Percentiles rank a stretch among this genome's conserved stretches.
These are phyloP conservation scores for Tephrocybe sp. DNA, from an alignment of 768 basidiomycete species.

Conservation along the genomic window DNA sequence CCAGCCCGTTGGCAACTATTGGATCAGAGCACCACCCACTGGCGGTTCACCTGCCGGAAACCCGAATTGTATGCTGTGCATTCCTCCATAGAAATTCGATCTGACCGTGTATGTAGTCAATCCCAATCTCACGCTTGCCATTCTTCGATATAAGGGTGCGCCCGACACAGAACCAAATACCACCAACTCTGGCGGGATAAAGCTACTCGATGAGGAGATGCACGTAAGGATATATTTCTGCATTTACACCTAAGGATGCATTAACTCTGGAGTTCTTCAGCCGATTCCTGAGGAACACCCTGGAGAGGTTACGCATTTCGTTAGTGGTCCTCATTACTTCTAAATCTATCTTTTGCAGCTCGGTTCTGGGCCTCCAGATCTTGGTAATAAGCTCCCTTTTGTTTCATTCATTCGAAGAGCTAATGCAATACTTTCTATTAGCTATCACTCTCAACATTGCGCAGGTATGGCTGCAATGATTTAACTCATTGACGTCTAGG, in stretches of 20 bases:
- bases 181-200: conserved; percentile 12
- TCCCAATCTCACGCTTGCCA: conserved; percentile 24
- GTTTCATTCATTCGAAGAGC: neutral
- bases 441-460: conserved; percentile 18
- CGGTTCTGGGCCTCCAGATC: conserved; percentile 16
- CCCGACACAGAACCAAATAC: conserved; percentile 24
- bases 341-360: conserved; percentile 12
- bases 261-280: conserved; percentile 1
- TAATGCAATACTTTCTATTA: neutral
- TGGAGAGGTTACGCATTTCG: conserved; percentile 5
- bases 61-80: conserved; percentile 18
- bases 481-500: neutral
- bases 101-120: conserved; percentile 17
- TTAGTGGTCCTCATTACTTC: neutral
- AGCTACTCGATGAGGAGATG: conserved; percentile 20
- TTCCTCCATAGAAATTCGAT: neutral
- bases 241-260: neutral
- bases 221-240: conserved; percentile 17
- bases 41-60: conserved; percentile 19
- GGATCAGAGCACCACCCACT: conserved; percentile 31
- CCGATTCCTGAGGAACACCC: conserved; percentile 16
- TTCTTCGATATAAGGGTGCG: conserved; percentile 31
- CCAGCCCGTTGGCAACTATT: conserved; percentile 43
- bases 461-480: no score
- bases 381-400: conserved; percentile 17